Base-by-base conservation (phyloP, 176 grass and related monocot species). In the Eragrostis nindensis region DNA sequence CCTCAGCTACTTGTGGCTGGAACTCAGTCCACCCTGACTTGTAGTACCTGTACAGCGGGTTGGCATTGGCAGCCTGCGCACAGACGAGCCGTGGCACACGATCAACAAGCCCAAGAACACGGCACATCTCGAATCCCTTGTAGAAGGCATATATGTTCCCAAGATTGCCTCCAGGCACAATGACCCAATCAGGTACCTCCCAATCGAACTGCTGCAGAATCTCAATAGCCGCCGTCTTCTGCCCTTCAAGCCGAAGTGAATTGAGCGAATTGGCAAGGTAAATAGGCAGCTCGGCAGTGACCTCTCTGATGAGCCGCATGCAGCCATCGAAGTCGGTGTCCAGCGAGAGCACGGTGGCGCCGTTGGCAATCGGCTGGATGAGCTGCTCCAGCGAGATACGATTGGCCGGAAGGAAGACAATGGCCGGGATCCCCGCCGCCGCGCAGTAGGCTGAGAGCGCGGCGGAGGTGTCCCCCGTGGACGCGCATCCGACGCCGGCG, bases 81-180 rank as follows among this genome's bases (percentile, higher is more conserved):
- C 95, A 98, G 57, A 98, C 92, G 13, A 98, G 92, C 47, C 86
- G 86, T 0, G 95, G 95, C 66, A 94, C 21, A 3, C 90, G 88
- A 68, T 94, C 92, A 8, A 98, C 95, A 0, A 98, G 88, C 1
- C 92, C 95, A 25, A 98, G 90, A 38, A 70, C 75, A 46, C 90
- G 90, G 71, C 95, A 98, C 90, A 98, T 98, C 83, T 98, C 92
- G 16, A 98, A 98, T 18, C 90, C 96, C 74, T 98, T 98, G 81
- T 98, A 98, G 84, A 98, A 98, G 0, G 95, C 95, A 82, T 95
- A 98, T 38, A 95, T 98, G 81, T 98, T 98, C 15, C 95, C 95
- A 1, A 98, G 88, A 25, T 95, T 95, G 77, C 92, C 95, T 17
- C 92, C 92, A 0, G 95, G 95, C 57, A 98, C 90, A 62, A 98